Percentiles rank a stretch among this genome's conserved stretches.
phyloP scores from a whole-genome alignment of 2,329 filamentous ascomycete genomes.

The Calonectria fujianensis region DNA sequence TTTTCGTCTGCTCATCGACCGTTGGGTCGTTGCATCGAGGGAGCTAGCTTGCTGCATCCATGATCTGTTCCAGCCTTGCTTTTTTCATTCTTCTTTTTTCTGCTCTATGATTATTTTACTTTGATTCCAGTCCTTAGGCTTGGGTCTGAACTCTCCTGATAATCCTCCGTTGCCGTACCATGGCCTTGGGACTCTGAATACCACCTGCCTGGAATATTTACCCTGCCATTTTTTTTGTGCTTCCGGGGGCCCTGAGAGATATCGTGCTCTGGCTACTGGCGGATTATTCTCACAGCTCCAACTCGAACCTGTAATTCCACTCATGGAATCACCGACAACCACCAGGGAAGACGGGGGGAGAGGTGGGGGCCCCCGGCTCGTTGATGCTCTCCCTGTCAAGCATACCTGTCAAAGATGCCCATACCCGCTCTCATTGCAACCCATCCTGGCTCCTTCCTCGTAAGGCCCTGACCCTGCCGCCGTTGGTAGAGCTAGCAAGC shows the following conservation, averaged over 20 bases:
- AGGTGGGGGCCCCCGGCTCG: background rate
- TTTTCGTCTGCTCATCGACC: background rate
- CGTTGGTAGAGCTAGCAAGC: conserved; percentile 37
- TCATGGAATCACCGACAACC: conserved; percentile 29
- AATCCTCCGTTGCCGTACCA: conserved; percentile 24
- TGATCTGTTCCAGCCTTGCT: conserved; percentile 1
- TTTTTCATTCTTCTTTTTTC: background rate
- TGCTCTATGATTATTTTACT: conserved; percentile 26
- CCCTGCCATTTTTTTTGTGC: background rate
- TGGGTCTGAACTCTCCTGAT: conserved; percentile 18
- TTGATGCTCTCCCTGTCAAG: conserved; percentile 29
- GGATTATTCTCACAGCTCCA: conserved; percentile 31
- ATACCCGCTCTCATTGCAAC: conserved; percentile 32
- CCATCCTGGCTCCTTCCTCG: conserved; percentile 35
- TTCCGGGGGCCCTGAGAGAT: conserved; percentile 25
- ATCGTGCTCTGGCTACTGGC: conserved; percentile 31
- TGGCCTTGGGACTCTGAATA: conserved; percentile 34
- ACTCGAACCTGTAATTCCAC: conserved; percentile 2
- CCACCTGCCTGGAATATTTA: conserved; percentile 7
- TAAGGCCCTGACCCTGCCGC: conserved; percentile 37
- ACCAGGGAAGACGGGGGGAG: background rate
- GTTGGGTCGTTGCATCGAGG: background rate
- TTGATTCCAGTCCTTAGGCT: conserved; percentile 27
- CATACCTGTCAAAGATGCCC: conserved; percentile 33
- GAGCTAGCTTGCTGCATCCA: conserved; percentile 5